These are phyloP conservation scores for Fusarium sp. DNA, from an alignment of 2,329 filamentous ascomycete genomes.

Conservation along the genomic window DNA sequence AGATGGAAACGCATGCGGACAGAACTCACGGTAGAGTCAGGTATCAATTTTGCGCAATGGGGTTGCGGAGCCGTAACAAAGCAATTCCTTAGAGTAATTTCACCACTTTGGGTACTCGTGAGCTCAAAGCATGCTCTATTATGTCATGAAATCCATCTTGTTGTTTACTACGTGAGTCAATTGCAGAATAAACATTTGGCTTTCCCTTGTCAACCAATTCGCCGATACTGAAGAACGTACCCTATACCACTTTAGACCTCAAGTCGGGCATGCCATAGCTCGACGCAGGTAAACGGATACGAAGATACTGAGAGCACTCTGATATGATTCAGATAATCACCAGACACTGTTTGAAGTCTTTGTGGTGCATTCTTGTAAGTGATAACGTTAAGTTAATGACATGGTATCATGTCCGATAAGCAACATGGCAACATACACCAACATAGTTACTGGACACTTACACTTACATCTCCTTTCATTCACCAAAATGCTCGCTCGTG, in stretches of 20 bases:
- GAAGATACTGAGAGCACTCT: neutral
- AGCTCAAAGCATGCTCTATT: neutral
- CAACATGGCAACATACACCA: neutral
- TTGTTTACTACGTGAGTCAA: neutral
- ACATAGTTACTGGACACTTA: too few species aligned
- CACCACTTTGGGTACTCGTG: neutral
- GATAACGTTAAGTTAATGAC: accelerated
- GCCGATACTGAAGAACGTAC: neutral
- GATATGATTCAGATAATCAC: neutral
- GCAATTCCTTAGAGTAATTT: neutral
- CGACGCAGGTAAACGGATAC: accelerated
- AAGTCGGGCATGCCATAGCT: neutral
- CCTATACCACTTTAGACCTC: neutral
- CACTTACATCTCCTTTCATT: neutral
- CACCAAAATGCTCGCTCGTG: too few species aligned
- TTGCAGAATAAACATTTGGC: neutral
- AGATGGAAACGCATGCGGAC: neutral
- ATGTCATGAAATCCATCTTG: neutral
- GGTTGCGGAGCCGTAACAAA: neutral
- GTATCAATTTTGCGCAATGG: neutral
- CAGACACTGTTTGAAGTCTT: neutral
- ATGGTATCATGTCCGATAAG: too few species aligned
- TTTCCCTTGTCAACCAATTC: neutral
- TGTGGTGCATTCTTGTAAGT: neutral
- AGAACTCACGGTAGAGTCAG: neutral